Conservation (phyloP, 2,329 filamentous ascomycete species). For the Lasiodiplodia gonubiensis region DNA sequence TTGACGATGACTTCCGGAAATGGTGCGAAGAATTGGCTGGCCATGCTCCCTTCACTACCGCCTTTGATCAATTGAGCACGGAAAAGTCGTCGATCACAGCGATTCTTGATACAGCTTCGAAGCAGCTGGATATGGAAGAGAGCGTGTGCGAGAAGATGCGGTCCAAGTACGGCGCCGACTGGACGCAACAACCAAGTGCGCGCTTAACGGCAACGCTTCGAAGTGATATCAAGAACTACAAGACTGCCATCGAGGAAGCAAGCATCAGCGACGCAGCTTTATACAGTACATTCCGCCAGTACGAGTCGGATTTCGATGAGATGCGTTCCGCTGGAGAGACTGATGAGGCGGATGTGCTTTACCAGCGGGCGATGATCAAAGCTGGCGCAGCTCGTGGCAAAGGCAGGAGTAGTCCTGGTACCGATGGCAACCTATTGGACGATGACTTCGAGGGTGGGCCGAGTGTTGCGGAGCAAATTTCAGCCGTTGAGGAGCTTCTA, state of each 20-base stretch:
- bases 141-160: constrained; percentile 99
- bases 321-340: constrained; percentile 89
- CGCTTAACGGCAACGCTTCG: constrained; percentile 85
- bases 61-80: constrained; percentile 78
- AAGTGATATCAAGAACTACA: constrained; percentile 85
- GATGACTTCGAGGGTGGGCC: constrained; percentile 83
- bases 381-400: constrained; percentile 64
- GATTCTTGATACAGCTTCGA: constrained; percentile 78
- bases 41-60: constrained; percentile 77
- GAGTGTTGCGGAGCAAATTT: constrained; percentile 88
- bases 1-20: constrained; percentile 87
- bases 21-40: constrained; percentile 95
- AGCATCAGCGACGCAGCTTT: constrained; percentile 84
- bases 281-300: constrained; percentile 81
- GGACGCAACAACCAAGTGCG: constrained; percentile 96
- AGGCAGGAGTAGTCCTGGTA: constrained; percentile 68
- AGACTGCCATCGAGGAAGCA: constrained; percentile 87
- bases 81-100: constrained; percentile 78
- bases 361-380: constrained; percentile 84
- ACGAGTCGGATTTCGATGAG: constrained; percentile 88
- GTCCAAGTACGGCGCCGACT: constrained; percentile 92
- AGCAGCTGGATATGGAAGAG: constrained; percentile 95
- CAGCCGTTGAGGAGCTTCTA: constrained; percentile 84
- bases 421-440: constrained; percentile 83
- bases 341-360: constrained; percentile 85